Conservation (phyloP, 805 yeast genomes). For the Starmerella tilneyi region DNA sequence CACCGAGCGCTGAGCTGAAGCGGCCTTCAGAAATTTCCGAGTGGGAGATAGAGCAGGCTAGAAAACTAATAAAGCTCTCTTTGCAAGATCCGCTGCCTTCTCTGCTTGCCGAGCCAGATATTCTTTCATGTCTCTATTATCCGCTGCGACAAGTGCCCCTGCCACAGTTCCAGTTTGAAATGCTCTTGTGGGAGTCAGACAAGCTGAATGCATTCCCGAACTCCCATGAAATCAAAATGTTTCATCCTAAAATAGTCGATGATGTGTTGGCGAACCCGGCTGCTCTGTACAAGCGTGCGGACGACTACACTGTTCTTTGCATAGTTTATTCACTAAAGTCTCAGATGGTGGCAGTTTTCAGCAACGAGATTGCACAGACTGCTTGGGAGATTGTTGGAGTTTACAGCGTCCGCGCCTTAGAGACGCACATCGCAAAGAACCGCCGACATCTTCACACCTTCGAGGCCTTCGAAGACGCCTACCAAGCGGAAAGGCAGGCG, state of each 20-base stretch:
- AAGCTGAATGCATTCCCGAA: slow-evolving; percentile 12
- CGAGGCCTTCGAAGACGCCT: background rate
- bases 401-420: slow-evolving; percentile 6
- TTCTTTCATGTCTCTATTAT: slow-evolving; percentile 9
- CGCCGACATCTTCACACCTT: background rate
- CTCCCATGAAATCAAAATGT: background rate
- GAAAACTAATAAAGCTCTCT: background rate
- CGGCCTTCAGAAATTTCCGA: background rate
- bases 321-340: slow-evolving; percentile 10
- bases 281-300: slow-evolving; percentile 15
- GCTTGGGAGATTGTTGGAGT: slow-evolving; percentile 23
- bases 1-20: background rate
- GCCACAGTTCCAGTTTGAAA: slow-evolving; percentile 15
- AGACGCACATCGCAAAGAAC: background rate
- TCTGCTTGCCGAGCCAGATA: background rate
- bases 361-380: slow-evolving; percentile 14
- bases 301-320: slow-evolving; percentile 18
- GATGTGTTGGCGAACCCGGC: background rate
- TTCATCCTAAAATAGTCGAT: background rate
- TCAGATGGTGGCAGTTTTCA: slow-evolving; percentile 13
- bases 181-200: slow-evolving; percentile 18
- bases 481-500: background rate
- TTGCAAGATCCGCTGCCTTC: background rate
- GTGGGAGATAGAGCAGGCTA: background rate
- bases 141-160: slow-evolving; percentile 14